Conservation (phyloP, 768 basidiomycete genomes). For the Trametes cingulata region DNA sequence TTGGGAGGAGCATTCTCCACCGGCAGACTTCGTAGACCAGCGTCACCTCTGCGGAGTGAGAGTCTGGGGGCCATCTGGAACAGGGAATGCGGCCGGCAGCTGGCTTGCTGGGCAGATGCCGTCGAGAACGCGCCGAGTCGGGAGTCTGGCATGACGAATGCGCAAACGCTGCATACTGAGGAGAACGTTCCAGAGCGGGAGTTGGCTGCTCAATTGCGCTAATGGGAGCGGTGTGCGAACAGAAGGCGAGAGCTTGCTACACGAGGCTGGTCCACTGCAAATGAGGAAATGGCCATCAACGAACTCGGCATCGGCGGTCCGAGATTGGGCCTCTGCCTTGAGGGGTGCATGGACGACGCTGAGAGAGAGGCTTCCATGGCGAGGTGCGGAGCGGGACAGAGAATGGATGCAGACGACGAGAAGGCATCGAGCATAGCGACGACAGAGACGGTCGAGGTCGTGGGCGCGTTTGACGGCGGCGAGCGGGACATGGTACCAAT, state of each 20-base stretch:
- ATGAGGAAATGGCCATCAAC: not conserved
- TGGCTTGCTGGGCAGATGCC: not conserved
- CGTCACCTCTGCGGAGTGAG: not conserved
- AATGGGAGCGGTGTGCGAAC: not conserved
- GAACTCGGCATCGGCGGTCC: not conserved
- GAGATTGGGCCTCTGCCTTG: not conserved
- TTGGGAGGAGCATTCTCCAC: not conserved
- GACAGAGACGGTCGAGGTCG: no score
- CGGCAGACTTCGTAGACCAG: not conserved
- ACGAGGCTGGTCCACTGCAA: constrained; percentile 1
- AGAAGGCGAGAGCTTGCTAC: not conserved
- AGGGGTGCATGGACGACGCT: not conserved
- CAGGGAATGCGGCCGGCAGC: not conserved
- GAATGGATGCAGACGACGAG: no score
- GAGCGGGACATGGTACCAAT: no score
- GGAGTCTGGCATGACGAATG: not conserved
- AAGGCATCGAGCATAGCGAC: no score
- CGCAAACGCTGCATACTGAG: not conserved
- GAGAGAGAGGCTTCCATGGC: not conserved
- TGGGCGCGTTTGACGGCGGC: no score
- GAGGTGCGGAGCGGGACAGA: no score
- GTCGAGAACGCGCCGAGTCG: not conserved
- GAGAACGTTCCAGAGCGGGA: not conserved
- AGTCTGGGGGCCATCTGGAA: not conserved
- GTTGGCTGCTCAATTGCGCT: not conserved